A percentile compares a stretch with the other conserved stretches of the same genome.
phyloP scores from a whole-genome alignment of 1,139 yeast genomes.

The Yamadazyma blattariae region DNA sequence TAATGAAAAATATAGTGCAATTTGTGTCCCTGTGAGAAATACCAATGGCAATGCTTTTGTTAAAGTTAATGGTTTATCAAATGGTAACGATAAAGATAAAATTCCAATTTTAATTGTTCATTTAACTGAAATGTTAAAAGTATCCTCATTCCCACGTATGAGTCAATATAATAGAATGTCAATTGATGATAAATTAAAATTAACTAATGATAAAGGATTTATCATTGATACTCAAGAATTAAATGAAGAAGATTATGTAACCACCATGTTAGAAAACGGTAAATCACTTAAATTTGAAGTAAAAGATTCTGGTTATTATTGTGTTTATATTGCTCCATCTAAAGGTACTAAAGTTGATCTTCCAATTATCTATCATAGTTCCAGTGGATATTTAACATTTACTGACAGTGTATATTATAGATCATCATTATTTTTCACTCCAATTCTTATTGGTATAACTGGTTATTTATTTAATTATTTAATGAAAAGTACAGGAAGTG shows the following conservation, averaged over 20 bases:
- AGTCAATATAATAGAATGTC: slow-evolving; percentile 6
- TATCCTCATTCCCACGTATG: slow-evolving; percentile 19
- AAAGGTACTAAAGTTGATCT: slow-evolving; percentile 8
- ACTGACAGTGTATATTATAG: slow-evolving; percentile 19
- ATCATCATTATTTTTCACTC: slow-evolving; percentile 16
- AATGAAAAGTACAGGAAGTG: slow-evolving; percentile 25
- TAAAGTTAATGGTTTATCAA: no score
- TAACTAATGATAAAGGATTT: slow-evolving; percentile 10
- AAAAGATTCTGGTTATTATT: slow-evolving; percentile 29
- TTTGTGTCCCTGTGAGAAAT: slow-evolving; percentile 7
- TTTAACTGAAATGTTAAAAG: slow-evolving; percentile 22
- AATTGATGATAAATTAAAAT: slow-evolving; percentile 6
- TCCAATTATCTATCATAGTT: slow-evolving; percentile 21
- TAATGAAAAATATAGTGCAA: slow-evolving; percentile 1
- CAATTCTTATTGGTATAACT: slow-evolving; percentile 18
- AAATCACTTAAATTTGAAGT: slow-evolving; percentile 12
- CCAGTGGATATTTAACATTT: slow-evolving; percentile 28
- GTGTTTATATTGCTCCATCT: slow-evolving; percentile 32
- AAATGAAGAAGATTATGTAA: slow-evolving; percentile 1
- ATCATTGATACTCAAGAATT: slow-evolving; percentile 3
- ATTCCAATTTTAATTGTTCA: slow-evolving; percentile 27
- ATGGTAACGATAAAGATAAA: no score
- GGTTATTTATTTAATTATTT: slow-evolving; percentile 26
- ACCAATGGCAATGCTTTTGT: slow-evolving; percentile 5
- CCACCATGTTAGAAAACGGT: background rate